A percentile compares a stretch with the other conserved stretches of the same genome.
phyloP scores from a whole-genome alignment of 208 protist genomes.

The Acanthamoeba royreba region DNA sequence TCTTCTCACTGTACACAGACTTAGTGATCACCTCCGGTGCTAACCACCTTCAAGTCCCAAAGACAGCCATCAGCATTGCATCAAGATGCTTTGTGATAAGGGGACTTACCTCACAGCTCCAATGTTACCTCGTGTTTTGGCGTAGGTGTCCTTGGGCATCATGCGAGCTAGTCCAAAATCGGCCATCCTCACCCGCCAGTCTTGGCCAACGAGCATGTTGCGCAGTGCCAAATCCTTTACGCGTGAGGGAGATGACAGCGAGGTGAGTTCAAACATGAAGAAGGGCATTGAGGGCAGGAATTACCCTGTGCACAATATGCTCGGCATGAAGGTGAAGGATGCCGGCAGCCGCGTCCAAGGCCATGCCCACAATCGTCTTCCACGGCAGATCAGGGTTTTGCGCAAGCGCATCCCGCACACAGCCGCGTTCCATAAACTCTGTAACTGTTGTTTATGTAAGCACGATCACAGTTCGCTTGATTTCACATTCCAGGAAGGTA shows the following conservation, averaged over 20 bases:
- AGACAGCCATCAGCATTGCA: too few relatives aligned
- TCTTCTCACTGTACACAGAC: conserved; percentile 24
- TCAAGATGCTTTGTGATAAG: too few relatives aligned
- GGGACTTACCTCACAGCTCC: not conserved
- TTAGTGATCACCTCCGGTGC: conserved; percentile 32
- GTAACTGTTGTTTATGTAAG: not conserved
- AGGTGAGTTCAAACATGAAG: not conserved
- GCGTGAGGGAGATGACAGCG: not conserved
- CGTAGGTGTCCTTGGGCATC: conserved; percentile 39
- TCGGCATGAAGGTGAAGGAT: conserved; percentile 47
- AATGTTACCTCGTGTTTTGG: conserved; percentile 32
- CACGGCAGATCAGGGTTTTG: not conserved
- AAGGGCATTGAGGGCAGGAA: not conserved
- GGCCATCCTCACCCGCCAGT: conserved; percentile 15
- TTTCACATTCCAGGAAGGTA: not conserved
- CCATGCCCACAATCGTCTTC: conserved; percentile 56
- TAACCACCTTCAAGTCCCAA: too few relatives aligned
- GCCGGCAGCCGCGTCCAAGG: conserved; percentile 65
- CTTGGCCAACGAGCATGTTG: conserved; percentile 47
- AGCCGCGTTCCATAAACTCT: conserved; percentile 5
- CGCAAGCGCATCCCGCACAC: not conserved
- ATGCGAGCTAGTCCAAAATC: conserved; percentile 34
- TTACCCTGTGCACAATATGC: conserved; percentile 48
- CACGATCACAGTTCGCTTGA: not conserved
- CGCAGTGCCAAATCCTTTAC: conserved; percentile 31